Evolutionary conservation across 306 rosid genomes (phyloP), one percentile per base, ranked within the genome.

Genomic region (Casuarina cunninghamiana): DNA sequence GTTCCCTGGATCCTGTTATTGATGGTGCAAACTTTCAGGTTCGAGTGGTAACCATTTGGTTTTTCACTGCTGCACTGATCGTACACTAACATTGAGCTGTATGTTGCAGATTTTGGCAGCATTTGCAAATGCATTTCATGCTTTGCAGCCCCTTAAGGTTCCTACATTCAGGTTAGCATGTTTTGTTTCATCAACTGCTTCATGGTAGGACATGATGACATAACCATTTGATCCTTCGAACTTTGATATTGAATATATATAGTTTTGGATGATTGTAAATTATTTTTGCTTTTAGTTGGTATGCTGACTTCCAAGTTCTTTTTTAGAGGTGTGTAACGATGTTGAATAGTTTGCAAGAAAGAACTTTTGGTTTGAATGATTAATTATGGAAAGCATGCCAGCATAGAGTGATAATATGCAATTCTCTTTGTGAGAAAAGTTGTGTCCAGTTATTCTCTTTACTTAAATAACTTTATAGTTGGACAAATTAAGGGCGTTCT

Each of bases 11-110:
- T 63, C 93, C 98, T 21, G 87, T 90, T 79, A 75, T 81, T 63
- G 98, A 93, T 76, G 98, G 97, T 84, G 93, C 98, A 79, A 96
- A 90, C 86, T 86, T 90, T 77, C 98, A 91, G 99, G 99, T 96
- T 45, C 73, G 83, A 65, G 74, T 84, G 17, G 73, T 17, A 41
- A 77, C 49, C 48, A 72, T 79, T 72, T 51, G 7, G 63, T 55
- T 77, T 45, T 61, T 50, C 41, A 15, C 75, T 55, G 50, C 76
- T 51, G 13, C 50, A 61, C 42, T 57, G 13, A 16, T 80, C 66
- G 55, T 77, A 72, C 72, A 79, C 80, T 81, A 41, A 78, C 61
- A 32, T 72, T 49, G 43, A 82, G 70, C 35, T 54, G 8, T 72
- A 11, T 80, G 38, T 75, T 85, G 82, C 97, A 96, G 99, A 90